Evolutionary conservation across 192 early-diverging fungal genomes (phyloP).

Genomic region (Backusella psychrophila): DNA sequence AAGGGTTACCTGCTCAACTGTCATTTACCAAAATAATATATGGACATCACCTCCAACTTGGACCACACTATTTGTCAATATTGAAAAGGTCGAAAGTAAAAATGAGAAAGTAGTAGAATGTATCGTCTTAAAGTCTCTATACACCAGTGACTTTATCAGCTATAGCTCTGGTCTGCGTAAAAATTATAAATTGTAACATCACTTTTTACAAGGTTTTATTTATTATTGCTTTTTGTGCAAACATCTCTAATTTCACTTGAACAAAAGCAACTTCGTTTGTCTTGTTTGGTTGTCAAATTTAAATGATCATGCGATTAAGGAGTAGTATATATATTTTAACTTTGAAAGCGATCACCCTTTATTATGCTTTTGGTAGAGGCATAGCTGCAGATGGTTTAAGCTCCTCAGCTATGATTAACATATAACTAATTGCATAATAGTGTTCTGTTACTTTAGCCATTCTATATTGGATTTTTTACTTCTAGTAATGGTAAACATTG

Average conservation of each 20-base stretch:
- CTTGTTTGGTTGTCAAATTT: neutral
- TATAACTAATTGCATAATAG: neutral
- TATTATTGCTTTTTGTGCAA: neutral
- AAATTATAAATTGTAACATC: neutral
- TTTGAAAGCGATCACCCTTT: neutral
- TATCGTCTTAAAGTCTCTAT: neutral
- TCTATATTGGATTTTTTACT: too few relatives aligned
- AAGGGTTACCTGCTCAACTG: neutral
- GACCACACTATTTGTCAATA: neutral
- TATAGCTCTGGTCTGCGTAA: neutral
- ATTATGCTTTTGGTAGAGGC: neutral
- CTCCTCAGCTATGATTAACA: neutral
- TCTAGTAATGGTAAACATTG: too few relatives aligned
- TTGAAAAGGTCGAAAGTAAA: neutral
- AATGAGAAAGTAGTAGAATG: neutral
- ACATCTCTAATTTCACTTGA: neutral
- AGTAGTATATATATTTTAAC: neutral
- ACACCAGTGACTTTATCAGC: neutral
- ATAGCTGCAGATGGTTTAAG: neutral
- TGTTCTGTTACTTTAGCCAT: too few relatives aligned
- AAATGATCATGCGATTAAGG: neutral
- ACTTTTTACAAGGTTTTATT: too few relatives aligned
- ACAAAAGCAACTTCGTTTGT: neutral
- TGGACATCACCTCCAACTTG: neutral
- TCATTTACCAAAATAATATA: neutral